Conservation (phyloP, 495 filamentous ascomycete genomes). For the Clavariopsis aquatica region DNA sequence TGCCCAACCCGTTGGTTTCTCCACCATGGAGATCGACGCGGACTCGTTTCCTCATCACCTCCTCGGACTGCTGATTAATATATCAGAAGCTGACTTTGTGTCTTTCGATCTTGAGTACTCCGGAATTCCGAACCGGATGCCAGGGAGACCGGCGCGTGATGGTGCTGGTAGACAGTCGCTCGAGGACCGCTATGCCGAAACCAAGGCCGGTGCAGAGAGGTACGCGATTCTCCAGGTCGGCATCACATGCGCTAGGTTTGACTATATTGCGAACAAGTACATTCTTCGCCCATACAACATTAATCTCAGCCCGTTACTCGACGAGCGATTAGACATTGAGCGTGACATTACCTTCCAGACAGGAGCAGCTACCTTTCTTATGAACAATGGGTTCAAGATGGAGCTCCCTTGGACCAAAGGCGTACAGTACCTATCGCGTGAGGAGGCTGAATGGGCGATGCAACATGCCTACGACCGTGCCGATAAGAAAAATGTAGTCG, state of each 20-base stretch:
- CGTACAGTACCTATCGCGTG: slow-evolving; percentile 67
- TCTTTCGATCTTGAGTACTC: slow-evolving; percentile 77
- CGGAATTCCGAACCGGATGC: slow-evolving; percentile 55
- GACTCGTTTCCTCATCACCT: slow-evolving; percentile 58
- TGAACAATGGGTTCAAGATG: slow-evolving; percentile 64
- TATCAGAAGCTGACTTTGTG: slow-evolving; percentile 66
- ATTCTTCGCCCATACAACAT: slow-evolving; percentile 69
- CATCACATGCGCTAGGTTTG: slow-evolving; percentile 64
- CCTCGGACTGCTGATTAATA: slow-evolving; percentile 59
- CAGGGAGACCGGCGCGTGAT: slow-evolving; percentile 13
- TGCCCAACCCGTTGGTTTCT: neutral
- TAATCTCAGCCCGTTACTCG: slow-evolving; percentile 58
- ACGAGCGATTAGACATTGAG: slow-evolving; percentile 53
- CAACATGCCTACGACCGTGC: slow-evolving; percentile 43
- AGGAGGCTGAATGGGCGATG: slow-evolving; percentile 57
- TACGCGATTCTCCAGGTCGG: slow-evolving; percentile 79
- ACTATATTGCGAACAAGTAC: slow-evolving; percentile 57
- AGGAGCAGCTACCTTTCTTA: slow-evolving; percentile 64
- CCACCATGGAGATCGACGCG: slow-evolving; percentile 64
- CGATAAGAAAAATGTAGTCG: slow-evolving; percentile 44
- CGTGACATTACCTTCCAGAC: slow-evolving; percentile 57
- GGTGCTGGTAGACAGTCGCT: slow-evolving; percentile 44
- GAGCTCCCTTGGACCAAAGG: slow-evolving; percentile 59
- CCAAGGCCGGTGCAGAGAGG: slow-evolving; percentile 64
- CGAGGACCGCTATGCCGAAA: slow-evolving; percentile 66